Evolutionary conservation across 2,329 filamentous ascomycete species (phyloP).

Genomic region (Xylariaceae sp.): DNA sequence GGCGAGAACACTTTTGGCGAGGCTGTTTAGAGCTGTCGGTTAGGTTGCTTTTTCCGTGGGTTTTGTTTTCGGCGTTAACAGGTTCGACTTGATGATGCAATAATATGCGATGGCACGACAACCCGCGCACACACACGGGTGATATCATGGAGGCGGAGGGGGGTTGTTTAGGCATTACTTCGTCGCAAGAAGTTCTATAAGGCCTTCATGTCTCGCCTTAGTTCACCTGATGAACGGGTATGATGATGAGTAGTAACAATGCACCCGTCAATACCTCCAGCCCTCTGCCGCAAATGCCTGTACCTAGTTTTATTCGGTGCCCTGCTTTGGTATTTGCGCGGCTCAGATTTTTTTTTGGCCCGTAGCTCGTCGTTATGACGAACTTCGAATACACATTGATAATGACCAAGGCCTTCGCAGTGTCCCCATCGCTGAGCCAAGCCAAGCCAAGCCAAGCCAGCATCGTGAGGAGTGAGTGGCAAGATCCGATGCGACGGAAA

Average conservation of each 20-base stretch:
- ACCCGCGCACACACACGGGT: not conserved
- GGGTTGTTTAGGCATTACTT: not conserved
- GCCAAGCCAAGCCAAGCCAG: constrained; percentile 9
- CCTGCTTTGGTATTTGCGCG: constrained; percentile 36
- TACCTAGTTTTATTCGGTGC: constrained; percentile 31
- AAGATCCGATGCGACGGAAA: too few species aligned
- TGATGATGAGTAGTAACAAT: not conserved
- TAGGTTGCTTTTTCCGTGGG: constrained; percentile 14
- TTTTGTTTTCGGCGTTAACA: constrained; percentile 18
- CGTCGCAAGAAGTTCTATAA: not conserved
- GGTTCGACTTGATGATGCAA: constrained; percentile 27
- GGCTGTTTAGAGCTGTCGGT: constrained; percentile 31
- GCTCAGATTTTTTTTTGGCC: constrained; percentile 35
- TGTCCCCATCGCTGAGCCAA: constrained; percentile 30
- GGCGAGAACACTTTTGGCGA: constrained; percentile 97
- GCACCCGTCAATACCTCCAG: not conserved
- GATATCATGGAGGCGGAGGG: constrained; percentile 3
- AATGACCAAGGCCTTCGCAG: constrained; percentile 20
- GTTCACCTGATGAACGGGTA: not conserved
- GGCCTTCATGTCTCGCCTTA: not conserved
- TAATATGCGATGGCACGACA: constrained; percentile 24
- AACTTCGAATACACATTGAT: not conserved
- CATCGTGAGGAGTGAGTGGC: too few species aligned
- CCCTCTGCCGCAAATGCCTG: constrained; percentile 29
- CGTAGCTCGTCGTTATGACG: constrained; percentile 35